Percentiles rank a stretch among this genome's conserved stretches.
Conservation (phyloP, 2,329 filamentous ascomycete genomes). For the Gyromitra esculenta region DNA sequence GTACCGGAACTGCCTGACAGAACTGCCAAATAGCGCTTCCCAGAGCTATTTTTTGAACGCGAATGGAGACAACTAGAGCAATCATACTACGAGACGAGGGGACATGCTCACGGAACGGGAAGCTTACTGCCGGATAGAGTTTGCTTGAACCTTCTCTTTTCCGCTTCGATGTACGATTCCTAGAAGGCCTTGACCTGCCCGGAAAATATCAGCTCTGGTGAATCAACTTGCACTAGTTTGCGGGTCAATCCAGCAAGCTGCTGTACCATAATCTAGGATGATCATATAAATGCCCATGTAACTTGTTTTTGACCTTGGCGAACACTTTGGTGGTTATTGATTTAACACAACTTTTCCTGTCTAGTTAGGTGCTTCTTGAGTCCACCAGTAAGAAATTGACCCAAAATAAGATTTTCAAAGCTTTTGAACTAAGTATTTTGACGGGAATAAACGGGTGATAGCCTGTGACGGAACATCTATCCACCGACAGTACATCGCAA, state of each 20-base stretch:
- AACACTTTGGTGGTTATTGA: neutral
- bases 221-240: neutral
- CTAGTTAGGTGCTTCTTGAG: neutral
- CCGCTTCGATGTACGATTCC: neutral
- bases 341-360: neutral
- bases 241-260: neutral
- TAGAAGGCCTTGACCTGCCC: neutral
- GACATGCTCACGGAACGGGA: constrained; percentile 36
- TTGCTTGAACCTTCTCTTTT: constrained; percentile 13
- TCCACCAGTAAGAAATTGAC: neutral
- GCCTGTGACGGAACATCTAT: constrained; percentile 15
- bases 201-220: neutral
- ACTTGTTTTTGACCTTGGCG: no score
- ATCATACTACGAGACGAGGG: constrained; percentile 9
- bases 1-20: neutral
- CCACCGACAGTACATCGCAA: neutral
- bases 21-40: neutral
- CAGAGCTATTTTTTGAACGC: neutral
- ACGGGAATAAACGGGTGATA: constrained; percentile 26
- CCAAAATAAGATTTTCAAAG: neutral
- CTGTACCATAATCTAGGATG: no score
- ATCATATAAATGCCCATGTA: neutral
- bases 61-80: neutral
- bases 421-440: neutral
- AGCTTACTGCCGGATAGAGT: constrained; percentile 3